Evolutionary conservation across 768 basidiomycete genomes (phyloP), one percentile per base, ranked within the genome.

Genomic region (Pleurotus eryngii): DNA sequence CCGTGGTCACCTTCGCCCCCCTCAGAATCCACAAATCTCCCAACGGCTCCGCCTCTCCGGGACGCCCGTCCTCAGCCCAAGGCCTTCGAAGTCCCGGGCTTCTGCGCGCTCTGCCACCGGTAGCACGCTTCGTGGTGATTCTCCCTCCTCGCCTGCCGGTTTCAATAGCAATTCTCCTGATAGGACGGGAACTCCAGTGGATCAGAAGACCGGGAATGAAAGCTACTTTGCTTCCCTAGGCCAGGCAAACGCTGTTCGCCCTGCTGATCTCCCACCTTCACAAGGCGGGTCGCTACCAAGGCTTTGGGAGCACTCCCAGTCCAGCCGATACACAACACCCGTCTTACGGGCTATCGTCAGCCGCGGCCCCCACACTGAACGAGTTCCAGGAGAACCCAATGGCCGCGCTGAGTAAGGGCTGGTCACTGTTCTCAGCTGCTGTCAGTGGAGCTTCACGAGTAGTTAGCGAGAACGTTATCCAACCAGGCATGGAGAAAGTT

Each of bases 221-320:
- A 69, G 77, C 38, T 98, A 86, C 72, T 98, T 98, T 68, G 77
- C 92, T n/a, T 72, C 72, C 39, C 81, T 98, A 51, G 96, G 96
- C 2, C 81, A 81, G 57, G 74, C 80, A n/a, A 99, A 99, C 65
- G 89, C 91, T 3, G 68, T 68, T 49, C 84, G 96, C 24, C 81
- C 92, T 7, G 82, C 78, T 3, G 79, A 95, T 68, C 73, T 98
- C 11, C 93, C 93, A 1, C 96, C 96, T 9, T 92, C 89, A 4
- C 95, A 97, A 73, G 96, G 95, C 50, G 96, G 96, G 96, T 26
- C 84, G 85, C 53, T 99, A 98, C 72, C 83, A 85, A 58, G 95
- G 97, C 8, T 99, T 99, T 69, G 93, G 95, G 7, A 94, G 75
- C 63, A 88, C 92, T 0, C 89, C 92, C n/a, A 71, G 82, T 1